Base-by-base conservation (phyloP, 179 eudicot species). In the Heliamphora pulchella region DNA sequence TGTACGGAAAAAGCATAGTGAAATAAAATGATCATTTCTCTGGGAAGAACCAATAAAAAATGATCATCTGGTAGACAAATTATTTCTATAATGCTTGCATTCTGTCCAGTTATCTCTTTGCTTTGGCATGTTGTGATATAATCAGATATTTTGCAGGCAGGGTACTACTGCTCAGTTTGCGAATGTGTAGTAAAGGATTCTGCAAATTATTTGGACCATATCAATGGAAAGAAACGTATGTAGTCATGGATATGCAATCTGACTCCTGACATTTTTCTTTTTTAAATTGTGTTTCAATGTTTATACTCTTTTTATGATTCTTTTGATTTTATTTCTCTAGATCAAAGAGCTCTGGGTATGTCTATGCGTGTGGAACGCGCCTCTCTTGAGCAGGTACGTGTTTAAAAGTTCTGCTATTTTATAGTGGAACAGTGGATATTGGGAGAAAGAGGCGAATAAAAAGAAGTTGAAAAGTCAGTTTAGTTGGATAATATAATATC, bases 331-430 rank as follows among this genome's bases (percentile, higher is more conserved):
- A 31, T 57, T 57, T 75, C 66, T 53, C 54, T 87, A 94, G 98
- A 95, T 93, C 98, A 95, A 93, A 91, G 98, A 89, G 98, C 98
- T 83, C 86, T 95, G 87, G 98, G 98, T 51, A 95, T 95, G 98
- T 95, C 98, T 46, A 95, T 95, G 98, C 90, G 98, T 84, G 91
- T 86, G 64, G 98, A 95, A 83, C 88, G 98, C 62, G 90, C 98
- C 79, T 90, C 97, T 70, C 90, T 95, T 81, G 89, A 93, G 86
- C 97, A 95, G 97, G 98, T 94, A 84, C 61, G 80, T 71, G 17
- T 78, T 77, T 78, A 65, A 44, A 11, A n/a, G 41, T 50, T 15
- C 31, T 47, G 54, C 43, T 43, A 6, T 13, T 78, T 53, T 54
- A 17, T 17, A 6, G 13, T 67, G 50, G 9, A 3, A 22, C 15